Percentiles rank a stretch among this genome's conserved stretches.
Conservation (phyloP, 192 early-diverging fungal species). For the Podila epigama region DNA sequence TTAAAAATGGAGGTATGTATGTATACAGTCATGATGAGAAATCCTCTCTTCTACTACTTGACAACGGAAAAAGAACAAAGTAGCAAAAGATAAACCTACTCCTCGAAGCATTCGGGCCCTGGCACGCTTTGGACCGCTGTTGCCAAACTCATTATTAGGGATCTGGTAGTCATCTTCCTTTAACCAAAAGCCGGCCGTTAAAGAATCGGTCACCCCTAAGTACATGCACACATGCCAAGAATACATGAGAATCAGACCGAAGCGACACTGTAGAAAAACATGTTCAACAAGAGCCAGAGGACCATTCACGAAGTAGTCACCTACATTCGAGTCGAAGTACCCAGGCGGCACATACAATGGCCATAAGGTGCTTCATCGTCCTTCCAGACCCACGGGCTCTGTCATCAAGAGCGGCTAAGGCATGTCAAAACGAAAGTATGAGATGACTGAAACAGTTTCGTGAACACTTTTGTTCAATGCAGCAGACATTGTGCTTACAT, state of each 20-base stretch:
- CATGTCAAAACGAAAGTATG: neutral
- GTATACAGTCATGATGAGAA: too few relatives aligned
- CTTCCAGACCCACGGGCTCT: constrained; percentile 16
- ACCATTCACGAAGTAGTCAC: too few relatives aligned
- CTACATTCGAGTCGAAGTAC: constrained; percentile 41
- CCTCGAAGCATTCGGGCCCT: constrained; percentile 6
- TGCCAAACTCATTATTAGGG: constrained; percentile 30
- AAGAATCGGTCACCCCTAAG: constrained; percentile 25
- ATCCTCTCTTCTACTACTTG: neutral
- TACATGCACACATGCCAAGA: neutral
- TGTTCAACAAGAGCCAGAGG: too few relatives aligned
- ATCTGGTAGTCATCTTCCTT: constrained; percentile 17
- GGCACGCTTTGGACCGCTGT: constrained; percentile 13
- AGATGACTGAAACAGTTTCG: neutral
- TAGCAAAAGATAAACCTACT: constrained; percentile 1
- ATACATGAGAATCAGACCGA: neutral
- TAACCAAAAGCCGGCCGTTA: constrained; percentile 36
- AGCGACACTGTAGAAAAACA: neutral
- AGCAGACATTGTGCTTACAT: neutral
- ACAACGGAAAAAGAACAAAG: neutral
- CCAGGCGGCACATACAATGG: constrained; percentile 16
- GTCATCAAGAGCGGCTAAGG: neutral
- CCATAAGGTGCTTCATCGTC: constrained; percentile 36
- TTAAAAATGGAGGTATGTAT: neutral
- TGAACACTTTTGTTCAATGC: neutral